phyloP scores from a whole-genome alignment of 2,329 filamentous ascomycete species.

The Lasiodiplodia sp. region DNA sequence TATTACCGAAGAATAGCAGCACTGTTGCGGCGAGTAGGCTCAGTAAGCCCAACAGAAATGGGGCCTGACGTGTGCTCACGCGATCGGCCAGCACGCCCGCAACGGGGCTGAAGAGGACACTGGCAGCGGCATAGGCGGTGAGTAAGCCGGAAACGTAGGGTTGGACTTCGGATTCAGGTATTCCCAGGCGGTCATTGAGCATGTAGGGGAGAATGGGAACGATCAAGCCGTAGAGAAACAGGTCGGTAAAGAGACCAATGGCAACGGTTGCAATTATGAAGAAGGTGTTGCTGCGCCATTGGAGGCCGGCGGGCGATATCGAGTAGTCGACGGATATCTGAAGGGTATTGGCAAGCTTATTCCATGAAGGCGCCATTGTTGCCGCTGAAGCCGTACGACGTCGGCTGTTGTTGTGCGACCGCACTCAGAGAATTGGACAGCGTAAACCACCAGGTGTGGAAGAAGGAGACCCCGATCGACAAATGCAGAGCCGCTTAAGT shows the following conservation, averaged over 20 bases:
- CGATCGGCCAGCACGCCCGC: conserved; percentile 65
- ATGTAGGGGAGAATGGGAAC: conserved; percentile 67
- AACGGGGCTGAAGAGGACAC: conserved; percentile 59
- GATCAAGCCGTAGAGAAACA: conserved; percentile 67
- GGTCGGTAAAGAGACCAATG: conserved; percentile 63
- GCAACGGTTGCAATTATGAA: conserved; percentile 67
- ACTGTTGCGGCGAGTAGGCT: conserved; percentile 62
- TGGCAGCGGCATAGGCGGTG: conserved; percentile 62
- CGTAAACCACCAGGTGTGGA: neutral
- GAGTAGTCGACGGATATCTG: conserved; percentile 21
- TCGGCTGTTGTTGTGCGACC: neutral
- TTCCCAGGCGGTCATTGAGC: conserved; percentile 58
- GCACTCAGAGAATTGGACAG: neutral
- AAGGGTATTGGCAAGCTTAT: conserved; percentile 20
- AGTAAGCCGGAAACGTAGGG: conserved; percentile 62
- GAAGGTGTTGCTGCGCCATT: conserved; percentile 64
- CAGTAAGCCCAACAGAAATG: conserved; percentile 65
- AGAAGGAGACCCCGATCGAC: neutral
- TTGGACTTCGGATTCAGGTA: conserved; percentile 61
- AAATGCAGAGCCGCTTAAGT: neutral
- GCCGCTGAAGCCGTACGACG: neutral
- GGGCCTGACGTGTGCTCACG: conserved; percentile 58
- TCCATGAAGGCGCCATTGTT: conserved; percentile 18
- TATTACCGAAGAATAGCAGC: conserved; percentile 60
- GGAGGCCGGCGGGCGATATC: conserved; percentile 41